phyloP scores from a whole-genome alignment of 2,329 filamentous ascomycete species.

The Microsporum audouinii region DNA sequence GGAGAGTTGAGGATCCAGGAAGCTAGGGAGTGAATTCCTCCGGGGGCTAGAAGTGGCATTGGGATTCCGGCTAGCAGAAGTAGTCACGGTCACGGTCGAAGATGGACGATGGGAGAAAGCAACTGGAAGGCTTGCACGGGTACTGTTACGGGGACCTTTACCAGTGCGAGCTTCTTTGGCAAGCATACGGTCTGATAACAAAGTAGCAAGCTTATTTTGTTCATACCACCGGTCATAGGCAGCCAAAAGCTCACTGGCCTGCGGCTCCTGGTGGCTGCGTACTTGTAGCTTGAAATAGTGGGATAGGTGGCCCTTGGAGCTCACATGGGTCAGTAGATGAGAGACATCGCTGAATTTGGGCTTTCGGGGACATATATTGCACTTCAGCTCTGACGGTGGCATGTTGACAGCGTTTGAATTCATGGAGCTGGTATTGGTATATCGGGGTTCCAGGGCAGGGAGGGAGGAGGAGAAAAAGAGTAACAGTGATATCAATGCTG shows the following conservation, averaged over 20 bases:
- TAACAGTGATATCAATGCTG: constrained; percentile 10
- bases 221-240: constrained; percentile 71
- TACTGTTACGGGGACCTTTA: constrained; percentile 16
- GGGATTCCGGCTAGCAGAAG: neutral
- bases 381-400: constrained; percentile 54
- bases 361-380: constrained; percentile 69
- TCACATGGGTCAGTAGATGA: constrained; percentile 81
- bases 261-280: constrained; percentile 53
- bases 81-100: neutral
- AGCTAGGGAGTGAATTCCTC: constrained; percentile 8
- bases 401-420: constrained; percentile 9
- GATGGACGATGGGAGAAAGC: neutral
- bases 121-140: constrained; percentile 2
- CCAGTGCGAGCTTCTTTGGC: constrained; percentile 60
- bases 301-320: constrained; percentile 83
- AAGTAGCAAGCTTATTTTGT: constrained; percentile 54
- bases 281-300: constrained; percentile 73
- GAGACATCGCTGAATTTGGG: constrained; percentile 82
- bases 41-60: neutral
- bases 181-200: constrained; percentile 67
- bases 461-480: constrained; percentile 8
- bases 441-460: neutral
- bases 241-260: constrained; percentile 51
- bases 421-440: neutral
- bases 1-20: constrained; percentile 14